Conservation (phyloP, 148 eudicot species). For the Fallopia convolvulus region DNA sequence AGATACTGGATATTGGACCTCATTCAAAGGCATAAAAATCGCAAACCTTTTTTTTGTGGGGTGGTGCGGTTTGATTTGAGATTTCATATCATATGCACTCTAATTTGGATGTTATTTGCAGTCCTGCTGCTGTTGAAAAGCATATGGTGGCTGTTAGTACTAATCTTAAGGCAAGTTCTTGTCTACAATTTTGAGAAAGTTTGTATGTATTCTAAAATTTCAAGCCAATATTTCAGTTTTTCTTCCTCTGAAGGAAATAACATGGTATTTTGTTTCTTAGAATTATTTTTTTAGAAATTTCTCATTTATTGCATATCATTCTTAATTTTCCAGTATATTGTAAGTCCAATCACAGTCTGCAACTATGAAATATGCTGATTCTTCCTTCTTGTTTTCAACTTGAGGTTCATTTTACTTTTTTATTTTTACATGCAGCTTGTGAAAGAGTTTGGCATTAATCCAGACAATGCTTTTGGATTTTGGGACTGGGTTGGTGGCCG, state of each 20-base stretch:
- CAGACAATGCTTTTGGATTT: conserved; percentile 95
- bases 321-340: not conserved
- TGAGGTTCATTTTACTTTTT: conserved; percentile 5
- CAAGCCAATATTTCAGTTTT: not conserved
- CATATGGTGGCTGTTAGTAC: conserved; percentile 99
- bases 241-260: not conserved
- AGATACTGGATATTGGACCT: not conserved
- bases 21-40: not conserved
- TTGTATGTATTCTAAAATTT: not conserved
- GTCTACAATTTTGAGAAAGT: conserved; percentile 1
- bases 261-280: not conserved
- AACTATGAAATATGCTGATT: not conserved
- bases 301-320: not conserved
- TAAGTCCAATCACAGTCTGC: not conserved
- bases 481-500: conserved; percentile 99
- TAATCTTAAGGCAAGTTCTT: conserved; percentile 58
- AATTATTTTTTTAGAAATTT: not conserved
- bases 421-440: conserved; percentile 64
- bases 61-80: not conserved
- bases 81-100: not conserved
- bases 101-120: conserved; percentile 20
- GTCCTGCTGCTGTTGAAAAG: conserved; percentile 89
- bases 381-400: not conserved
- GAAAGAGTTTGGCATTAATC: conserved; percentile 92
- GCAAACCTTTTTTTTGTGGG: not conserved